Conservation (phyloP, 441 rosid genomes). For the Codiaeum variegatum region DNA sequence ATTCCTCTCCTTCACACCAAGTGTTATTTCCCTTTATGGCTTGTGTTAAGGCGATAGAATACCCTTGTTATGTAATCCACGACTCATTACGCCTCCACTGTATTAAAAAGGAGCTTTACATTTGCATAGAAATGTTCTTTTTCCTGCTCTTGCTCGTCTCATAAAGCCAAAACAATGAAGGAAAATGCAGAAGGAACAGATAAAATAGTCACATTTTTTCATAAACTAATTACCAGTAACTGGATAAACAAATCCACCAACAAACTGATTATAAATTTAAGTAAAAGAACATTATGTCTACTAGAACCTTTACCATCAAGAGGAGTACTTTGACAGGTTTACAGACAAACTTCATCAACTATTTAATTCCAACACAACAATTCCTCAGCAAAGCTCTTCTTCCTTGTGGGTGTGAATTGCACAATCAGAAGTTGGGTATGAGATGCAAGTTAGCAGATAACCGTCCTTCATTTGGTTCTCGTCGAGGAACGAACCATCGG, state of each 20-base stretch:
- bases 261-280: neutral
- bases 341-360: neutral
- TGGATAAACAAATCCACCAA: neutral
- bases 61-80: too few relatives aligned
- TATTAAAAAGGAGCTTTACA: too few relatives aligned
- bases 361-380: neutral
- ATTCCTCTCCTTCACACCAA: too few relatives aligned
- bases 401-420: conserved; percentile 90
- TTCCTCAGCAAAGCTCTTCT: conserved; percentile 44
- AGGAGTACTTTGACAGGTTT: neutral
- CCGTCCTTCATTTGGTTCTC: conserved; percentile 52
- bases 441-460: conserved; percentile 74
- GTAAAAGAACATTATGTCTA: neutral
- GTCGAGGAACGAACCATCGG: conserved; percentile 79
- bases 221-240: neutral
- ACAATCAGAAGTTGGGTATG: conserved; percentile 69
- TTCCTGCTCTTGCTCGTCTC: too few relatives aligned
- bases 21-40: too few relatives aligned
- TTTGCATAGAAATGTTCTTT: too few relatives aligned
- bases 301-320: neutral
- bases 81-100: too few relatives aligned
- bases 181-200: too few relatives aligned
- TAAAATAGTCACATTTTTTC: neutral
- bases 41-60: too few relatives aligned
- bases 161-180: too few relatives aligned